Evolutionary conservation across 2,329 filamentous ascomycete species (phyloP), one percentile per base, ranked within the genome.

Genomic region (Fusarium tupiense): DNA sequence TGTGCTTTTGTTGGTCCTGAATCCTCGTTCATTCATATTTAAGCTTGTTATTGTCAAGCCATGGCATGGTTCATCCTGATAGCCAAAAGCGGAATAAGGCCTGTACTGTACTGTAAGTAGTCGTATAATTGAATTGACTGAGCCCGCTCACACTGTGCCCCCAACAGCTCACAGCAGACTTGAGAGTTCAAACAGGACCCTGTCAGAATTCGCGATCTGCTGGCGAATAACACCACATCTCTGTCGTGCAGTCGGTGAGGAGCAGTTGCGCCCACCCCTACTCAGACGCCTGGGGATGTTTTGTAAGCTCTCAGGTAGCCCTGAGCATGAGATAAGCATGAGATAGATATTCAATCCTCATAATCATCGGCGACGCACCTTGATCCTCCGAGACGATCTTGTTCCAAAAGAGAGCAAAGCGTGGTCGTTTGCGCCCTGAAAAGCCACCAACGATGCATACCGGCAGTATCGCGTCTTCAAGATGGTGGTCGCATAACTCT

Each of bases 401-500:
- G 61, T 58, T 67, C 24, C 16, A 50, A 54, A 59, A 40, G 31
- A 26, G 46, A 69, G 59, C 37, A 62, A 60, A 62, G 38, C 24
- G 43, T 35, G 41, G 44, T 47, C 64, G 59, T 59, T 50, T 57
- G 44, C 41, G 29, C 24, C 61, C 40, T 53, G 54, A 46, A 40
- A 56, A 71, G 35, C 56, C 67, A 69, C 72, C 68, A 69, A 69
- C 57, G 14, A 70, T 38, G 43, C 33, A 37, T 37, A 26, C 50
- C 33, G 13, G 41, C 33, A 35, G 20, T 61, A 61, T 61, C 64
- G 54, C 40, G 41, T 61, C 64, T 50, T 29, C 33, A 61, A 53
- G 31, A 46, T 43, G 59, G 62, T 57, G 35, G 20, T 62, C 63
- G 33, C 20, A 47, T 53, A 44, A 33, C 64, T 65, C 52, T 50